phyloP scores from a whole-genome alignment of 2,329 filamentous ascomycete genomes.

The Periconia sp. region DNA sequence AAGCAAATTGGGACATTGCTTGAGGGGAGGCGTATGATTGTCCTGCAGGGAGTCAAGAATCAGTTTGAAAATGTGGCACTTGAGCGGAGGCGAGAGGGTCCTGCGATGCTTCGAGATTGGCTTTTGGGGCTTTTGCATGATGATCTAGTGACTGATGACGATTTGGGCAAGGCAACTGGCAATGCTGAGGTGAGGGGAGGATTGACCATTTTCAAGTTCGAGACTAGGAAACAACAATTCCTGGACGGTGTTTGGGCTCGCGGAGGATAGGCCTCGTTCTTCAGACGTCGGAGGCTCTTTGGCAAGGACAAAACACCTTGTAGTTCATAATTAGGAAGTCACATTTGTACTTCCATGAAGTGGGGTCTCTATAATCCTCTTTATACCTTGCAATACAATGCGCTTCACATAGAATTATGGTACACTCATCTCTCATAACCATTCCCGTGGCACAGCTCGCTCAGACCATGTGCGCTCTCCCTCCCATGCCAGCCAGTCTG shows the following conservation, averaged over 20 bases:
- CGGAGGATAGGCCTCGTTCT: no score
- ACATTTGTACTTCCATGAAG: no score
- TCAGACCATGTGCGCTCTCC: constrained; percentile 61
- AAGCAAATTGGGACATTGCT: no score
- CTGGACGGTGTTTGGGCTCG: no score
- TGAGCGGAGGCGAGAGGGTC: constrained; percentile 2
- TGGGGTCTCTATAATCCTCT: no score
- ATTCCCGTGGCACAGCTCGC: constrained; percentile 43
- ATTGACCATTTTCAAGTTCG: no score
- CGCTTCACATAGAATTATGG: background rate
- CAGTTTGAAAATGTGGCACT: constrained; percentile 2
- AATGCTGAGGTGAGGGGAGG: background rate
- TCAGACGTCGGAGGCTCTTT: no score
- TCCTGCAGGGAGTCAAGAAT: background rate
- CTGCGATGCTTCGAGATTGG: background rate
- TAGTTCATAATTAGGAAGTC: no score
- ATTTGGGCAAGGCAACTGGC: constrained; percentile 3
- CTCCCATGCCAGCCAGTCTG: constrained; percentile 98
- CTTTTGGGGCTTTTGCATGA: constrained; percentile 11
- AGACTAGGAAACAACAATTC: no score
- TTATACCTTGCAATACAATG: no score
- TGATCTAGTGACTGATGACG: constrained; percentile 13
- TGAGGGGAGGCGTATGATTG: background rate
- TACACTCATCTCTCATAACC: constrained; percentile 30
- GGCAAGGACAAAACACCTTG: no score